Base-by-base conservation (phyloP, 2,329 filamentous ascomycete genomes). In the Xenoacremonium recifei region DNA sequence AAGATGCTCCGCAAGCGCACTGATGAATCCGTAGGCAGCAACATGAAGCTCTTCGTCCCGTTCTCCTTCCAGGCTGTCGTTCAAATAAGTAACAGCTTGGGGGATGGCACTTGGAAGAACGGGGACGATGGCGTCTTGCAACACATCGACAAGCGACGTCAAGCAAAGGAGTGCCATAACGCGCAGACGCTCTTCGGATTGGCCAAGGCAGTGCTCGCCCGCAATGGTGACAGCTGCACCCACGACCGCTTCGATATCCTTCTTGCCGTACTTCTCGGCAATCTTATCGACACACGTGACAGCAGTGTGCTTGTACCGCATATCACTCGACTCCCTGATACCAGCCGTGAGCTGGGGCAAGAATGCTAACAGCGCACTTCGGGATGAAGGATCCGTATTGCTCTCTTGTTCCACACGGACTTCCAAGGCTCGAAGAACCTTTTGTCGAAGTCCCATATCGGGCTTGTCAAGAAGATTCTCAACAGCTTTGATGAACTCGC, bases 231-330 rank as follows among this genome's bases (percentile, higher is more conserved):
- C 74, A 4, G 90, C 89, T 5, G 90, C 86, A 4, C 79, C 79
- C 19, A 86, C 76, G 33, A 96, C 86, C 33, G 82, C 84, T 52
- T 86, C 81, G 2, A 86, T 75, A 58, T 96, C 88, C 63, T 91
- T 95, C 72, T 93, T 95, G 53, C 93, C 95, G 62, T 96, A 97
- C 63, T 92, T 92, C 67, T 96, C 91, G 3, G 88, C 81, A 49
- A 99, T 95, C 64, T 89, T 88, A 67, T 96, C 91, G 33, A 97
- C 85, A 55, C 92, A 97, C 25, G 84, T 83, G 48, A 99, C 84
- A 1, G 91, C 88, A 10, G 88, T 89, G 56, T 90, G 85, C 67
- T 92, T 90, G 63, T 93, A 85, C 20, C 82, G 75, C 39, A 85
- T 78, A 51, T 93, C 84, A 21, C 77, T 71, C 6, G 87, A 85